A percentile compares a stretch with the other conserved stretches of the same genome.
phyloP scores from a whole-genome alignment of 768 basidiomycete genomes.

The Daedaleopsis sinensis region DNA sequence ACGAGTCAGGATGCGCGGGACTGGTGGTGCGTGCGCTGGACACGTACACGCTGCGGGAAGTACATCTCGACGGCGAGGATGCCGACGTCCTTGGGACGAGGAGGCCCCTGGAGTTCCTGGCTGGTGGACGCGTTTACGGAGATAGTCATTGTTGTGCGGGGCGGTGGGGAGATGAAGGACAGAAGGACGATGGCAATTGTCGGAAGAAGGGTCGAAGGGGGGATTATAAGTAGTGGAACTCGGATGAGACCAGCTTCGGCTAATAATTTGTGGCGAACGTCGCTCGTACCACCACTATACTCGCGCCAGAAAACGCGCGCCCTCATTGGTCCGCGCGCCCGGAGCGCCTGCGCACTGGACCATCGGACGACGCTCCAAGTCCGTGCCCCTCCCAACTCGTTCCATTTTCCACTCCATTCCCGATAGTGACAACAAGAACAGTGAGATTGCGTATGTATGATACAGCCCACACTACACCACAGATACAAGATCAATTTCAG shows the following conservation, averaged over 20 bases:
- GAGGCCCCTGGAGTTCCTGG: conserved; percentile 28
- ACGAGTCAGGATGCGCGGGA: conserved; percentile 5
- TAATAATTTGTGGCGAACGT: conserved; percentile 25
- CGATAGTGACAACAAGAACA: neutral
- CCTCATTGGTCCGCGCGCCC: neutral
- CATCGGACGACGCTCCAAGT: neutral
- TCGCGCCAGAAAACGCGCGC: neutral
- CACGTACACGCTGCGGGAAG: conserved; percentile 72
- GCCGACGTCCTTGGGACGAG: conserved; percentile 90
- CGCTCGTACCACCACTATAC: conserved; percentile 31
- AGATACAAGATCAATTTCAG: neutral
- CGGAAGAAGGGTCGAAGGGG: conserved; percentile 2
- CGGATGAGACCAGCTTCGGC: conserved; percentile 30
- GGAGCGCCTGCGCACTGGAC: neutral
- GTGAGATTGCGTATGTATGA: neutral
- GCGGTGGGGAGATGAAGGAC: conserved; percentile 11
- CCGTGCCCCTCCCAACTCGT: neutral
- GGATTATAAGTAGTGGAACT: conserved; percentile 23
- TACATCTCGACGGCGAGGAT: conserved; percentile 93
- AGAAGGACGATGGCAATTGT: conserved; percentile 10
- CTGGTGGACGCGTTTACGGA: conserved; percentile 26
- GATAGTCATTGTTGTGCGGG: conserved; percentile 30
- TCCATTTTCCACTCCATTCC: neutral
- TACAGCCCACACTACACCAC: neutral
- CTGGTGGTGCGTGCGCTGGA: neutral